Percentiles rank a stretch among this genome's conserved stretches.
phyloP scores from a whole-genome alignment of 176 grass and related monocot species.

The Poa annua region DNA sequence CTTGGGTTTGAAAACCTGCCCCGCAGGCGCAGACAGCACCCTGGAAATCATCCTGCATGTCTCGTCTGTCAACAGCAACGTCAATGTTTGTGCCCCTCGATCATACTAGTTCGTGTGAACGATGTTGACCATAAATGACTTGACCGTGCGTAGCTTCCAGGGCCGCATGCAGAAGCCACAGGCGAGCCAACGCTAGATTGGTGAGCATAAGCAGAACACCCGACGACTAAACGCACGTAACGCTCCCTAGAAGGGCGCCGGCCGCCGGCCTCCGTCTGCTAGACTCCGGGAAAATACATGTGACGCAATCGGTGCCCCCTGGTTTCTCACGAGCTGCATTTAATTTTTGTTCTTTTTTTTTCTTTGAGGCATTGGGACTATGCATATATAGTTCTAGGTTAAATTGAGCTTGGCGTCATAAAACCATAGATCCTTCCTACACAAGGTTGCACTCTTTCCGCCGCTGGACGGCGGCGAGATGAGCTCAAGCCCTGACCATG shows the following conservation, averaged over 20 bases:
- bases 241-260: background rate
- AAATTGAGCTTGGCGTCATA: background rate
- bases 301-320: background rate
- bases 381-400: background rate
- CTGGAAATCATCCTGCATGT: background rate
- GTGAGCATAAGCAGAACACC: background rate
- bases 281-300: background rate
- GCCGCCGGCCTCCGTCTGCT: background rate
- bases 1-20: too few species aligned
- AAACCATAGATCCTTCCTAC: background rate
- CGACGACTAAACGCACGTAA: background rate
- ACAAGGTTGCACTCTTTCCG: background rate
- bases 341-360: background rate
- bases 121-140: background rate
- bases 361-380: background rate
- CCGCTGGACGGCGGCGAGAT: background rate
- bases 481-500: background rate
- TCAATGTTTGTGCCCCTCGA: background rate
- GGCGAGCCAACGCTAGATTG: too few species aligned
- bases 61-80: background rate
- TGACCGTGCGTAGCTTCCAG: background rate
- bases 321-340: background rate
- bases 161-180: background rate
- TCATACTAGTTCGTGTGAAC: background rate
- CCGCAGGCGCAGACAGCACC: too few species aligned